These are phyloP conservation scores for Fusarium sacchari DNA, from an alignment of 2,329 filamentous ascomycete species.

Conservation along the genomic window DNA sequence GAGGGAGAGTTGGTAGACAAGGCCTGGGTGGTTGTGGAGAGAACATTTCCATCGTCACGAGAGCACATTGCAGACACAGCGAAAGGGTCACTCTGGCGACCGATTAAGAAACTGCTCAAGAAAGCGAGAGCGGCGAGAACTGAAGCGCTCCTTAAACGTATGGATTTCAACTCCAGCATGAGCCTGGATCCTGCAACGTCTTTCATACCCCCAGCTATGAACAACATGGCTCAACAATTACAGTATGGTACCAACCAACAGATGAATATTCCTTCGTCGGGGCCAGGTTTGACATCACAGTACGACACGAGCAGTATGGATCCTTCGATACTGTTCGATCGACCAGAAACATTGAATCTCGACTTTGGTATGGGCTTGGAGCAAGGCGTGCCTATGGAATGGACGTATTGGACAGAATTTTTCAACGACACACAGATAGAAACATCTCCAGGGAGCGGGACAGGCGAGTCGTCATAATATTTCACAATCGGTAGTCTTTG, in stretches of 20 bases:
- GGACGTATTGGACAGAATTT: conserved; percentile 58
- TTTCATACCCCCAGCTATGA: not conserved
- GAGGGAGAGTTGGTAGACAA: conserved; percentile 57
- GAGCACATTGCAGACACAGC: conserved; percentile 60
- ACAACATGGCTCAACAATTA: conserved; percentile 17
- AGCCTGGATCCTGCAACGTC: conserved; percentile 1
- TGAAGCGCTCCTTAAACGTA: conserved; percentile 43
- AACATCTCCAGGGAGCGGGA: conserved; percentile 43
- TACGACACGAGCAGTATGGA: conserved; percentile 45
- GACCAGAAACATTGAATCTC: conserved; percentile 41
- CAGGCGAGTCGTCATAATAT: conserved; percentile 32
- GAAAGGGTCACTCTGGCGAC: conserved; percentile 63
- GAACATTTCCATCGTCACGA: conserved; percentile 55
- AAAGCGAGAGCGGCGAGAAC: conserved; percentile 57
- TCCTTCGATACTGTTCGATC: conserved; percentile 45
- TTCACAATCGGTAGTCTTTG: conserved; percentile 37
- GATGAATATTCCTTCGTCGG: not conserved
- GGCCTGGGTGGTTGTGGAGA: conserved; percentile 61
- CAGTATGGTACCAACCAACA: conserved; percentile 9
- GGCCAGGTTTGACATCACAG: conserved; percentile 17
- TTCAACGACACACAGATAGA: conserved; percentile 53
- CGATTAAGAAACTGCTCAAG: conserved; percentile 62
- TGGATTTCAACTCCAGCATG: conserved; percentile 32
- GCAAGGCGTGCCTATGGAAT: conserved; percentile 37
- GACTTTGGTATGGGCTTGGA: conserved; percentile 36